A percentile compares a stretch with the other conserved stretches of the same genome.
These are phyloP conservation scores for Epicoccum nigrum DNA, from an alignment of 2,329 filamentous ascomycete species.

Conservation along the genomic window DNA sequence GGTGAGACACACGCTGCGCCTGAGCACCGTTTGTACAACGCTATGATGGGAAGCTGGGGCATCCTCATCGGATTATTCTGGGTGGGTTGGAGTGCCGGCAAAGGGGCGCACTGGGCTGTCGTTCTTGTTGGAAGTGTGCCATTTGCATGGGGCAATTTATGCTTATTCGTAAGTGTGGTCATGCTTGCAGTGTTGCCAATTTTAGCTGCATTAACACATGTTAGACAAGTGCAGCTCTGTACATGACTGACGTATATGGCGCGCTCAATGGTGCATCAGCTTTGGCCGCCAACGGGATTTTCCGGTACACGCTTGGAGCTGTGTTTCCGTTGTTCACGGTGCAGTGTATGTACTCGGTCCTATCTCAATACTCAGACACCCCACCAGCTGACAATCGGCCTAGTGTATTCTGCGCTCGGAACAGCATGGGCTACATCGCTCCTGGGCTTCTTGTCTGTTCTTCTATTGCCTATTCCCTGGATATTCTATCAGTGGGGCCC, in stretches of 20 bases:
- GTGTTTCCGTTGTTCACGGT: slow-evolving; percentile 46
- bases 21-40: slow-evolving; percentile 64
- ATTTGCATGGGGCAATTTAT: slow-evolving; percentile 67
- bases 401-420: slow-evolving; percentile 42
- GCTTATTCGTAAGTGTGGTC: slow-evolving; percentile 59
- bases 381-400: not conserved
- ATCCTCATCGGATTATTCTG: slow-evolving; percentile 63
- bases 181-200: too few relatives aligned
- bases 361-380: not conserved
- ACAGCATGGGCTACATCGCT: slow-evolving; percentile 50
- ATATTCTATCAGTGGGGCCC: slow-evolving; percentile 34
- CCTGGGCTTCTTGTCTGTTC: slow-evolving; percentile 48
- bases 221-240: slow-evolving; percentile 37
- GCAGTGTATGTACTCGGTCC: slow-evolving; percentile 32
- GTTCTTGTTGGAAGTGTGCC: slow-evolving; percentile 60
- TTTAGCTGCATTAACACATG: not conserved
- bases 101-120: slow-evolving; percentile 57
- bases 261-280: slow-evolving; percentile 42
- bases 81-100: slow-evolving; percentile 63
- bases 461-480: slow-evolving; percentile 39
- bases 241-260: slow-evolving; percentile 43
- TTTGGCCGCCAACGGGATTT: slow-evolving; percentile 47
- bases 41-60: slow-evolving; percentile 63
- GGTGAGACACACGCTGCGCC: slow-evolving; percentile 51
- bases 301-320: slow-evolving; percentile 47